Evolutionary conservation across 192 early-diverging fungal genomes (phyloP).

Genomic region (Coemansia sp.): DNA sequence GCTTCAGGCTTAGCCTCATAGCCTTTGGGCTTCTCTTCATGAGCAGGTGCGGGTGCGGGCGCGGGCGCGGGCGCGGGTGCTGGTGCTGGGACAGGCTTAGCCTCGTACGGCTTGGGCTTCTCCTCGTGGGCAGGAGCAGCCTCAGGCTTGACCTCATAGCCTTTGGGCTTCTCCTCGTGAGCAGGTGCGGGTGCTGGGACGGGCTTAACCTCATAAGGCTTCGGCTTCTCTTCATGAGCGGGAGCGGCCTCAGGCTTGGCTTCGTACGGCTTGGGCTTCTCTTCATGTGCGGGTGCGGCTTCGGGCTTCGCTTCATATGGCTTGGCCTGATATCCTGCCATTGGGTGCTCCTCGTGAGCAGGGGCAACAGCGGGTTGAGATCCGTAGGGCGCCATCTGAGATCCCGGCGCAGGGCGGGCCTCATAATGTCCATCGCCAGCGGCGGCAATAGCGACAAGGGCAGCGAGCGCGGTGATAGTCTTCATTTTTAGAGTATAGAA

Average conservation of each 20-base stretch:
- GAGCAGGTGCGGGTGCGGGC: not conserved
- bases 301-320: not conserved
- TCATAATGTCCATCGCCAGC: conserved; percentile 42
- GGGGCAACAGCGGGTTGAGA: conserved; percentile 14
- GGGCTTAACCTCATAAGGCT: conserved; percentile 12
- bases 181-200: conserved; percentile 4
- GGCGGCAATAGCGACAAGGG: conserved; percentile 38
- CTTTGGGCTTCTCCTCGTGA: conserved; percentile 6
- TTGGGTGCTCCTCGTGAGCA: conserved; percentile 21
- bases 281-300: not conserved
- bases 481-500: conserved; percentile 20
- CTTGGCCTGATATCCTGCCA: not conserved
- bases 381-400: conserved; percentile 4
- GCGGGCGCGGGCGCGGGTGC: not conserved
- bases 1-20: not conserved
- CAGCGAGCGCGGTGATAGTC: conserved; percentile 33
- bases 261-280: not conserved
- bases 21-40: not conserved
- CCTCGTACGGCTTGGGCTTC: not conserved
- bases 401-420: not conserved
- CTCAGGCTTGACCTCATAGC: not conserved
- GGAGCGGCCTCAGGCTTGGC: not conserved
- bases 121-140: not conserved
- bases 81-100: not conserved
- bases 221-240: conserved; percentile 17